Evolutionary conservation across 1,139 yeast species (phyloP), one percentile per base, ranked within the genome.

Genomic region (Candida neerlandica): DNA sequence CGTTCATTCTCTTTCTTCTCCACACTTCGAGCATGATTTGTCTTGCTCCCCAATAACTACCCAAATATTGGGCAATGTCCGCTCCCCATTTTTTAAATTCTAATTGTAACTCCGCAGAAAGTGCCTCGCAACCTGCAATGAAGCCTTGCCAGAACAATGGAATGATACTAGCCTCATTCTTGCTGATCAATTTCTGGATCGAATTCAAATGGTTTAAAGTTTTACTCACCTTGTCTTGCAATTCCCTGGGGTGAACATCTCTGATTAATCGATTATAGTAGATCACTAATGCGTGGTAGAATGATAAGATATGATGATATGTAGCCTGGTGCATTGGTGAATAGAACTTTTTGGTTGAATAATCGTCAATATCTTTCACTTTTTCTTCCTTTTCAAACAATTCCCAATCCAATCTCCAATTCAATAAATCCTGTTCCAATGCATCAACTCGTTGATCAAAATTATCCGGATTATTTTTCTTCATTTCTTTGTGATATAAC

Each of bases 111-210:
- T 74, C 75, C 1, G 68, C 59, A 3, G 85, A 80, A 48, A 80
- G 78, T 3, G 95, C 89, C 55, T 89, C 91, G 61, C 96, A 87
- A 0, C 96, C 96, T 0, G 95, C 94, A 45, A 90, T 86, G 57
- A 90, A 90, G 0, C 95, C 96, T 61, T 89, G 95, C 92, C 96
- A 90, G 60, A 89, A 82, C 37, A 89, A 70, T 2, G 97, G 96
- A 35, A 86, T 82, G 45, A 89, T 85, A 29, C 80, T 77, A 0
- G 80, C 85, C 43, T 78, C 74, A 32, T 76, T 77, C n/a, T 71
- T 66, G 12, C 81, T 78, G 38, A 83, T 80, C 44, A 89, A 70
- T 41, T 67, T 64, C 52, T 84, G 88, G 50, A 90, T 79, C 45
- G 80, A 73, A 60, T 86, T 85, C 56, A 89, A 69, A 62, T 87